Percentiles rank a stretch among this genome's conserved stretches.
Conservation (phyloP, 805 yeast species). For the Debaryomyces hansenii region DNA sequence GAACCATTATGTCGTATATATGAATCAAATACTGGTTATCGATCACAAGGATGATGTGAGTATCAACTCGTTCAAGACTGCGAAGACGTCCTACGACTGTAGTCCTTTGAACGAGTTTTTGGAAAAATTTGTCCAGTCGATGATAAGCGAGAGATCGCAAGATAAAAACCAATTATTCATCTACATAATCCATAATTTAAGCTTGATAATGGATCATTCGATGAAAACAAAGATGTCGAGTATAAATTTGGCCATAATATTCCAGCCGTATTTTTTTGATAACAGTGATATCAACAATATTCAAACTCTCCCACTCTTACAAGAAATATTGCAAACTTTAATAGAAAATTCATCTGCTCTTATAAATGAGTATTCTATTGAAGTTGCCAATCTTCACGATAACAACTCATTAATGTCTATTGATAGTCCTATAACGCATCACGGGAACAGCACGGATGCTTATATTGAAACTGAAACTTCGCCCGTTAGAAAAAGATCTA, state of each 20-base stretch:
- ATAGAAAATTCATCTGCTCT: conserved; percentile 13
- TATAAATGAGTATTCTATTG: conserved; percentile 3
- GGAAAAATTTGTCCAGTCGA: not conserved
- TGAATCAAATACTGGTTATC: conserved; percentile 1
- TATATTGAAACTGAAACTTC: conserved; percentile 10
- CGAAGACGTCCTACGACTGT: conserved; percentile 2
- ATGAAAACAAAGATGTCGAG: conserved; percentile 27
- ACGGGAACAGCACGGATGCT: conserved; percentile 5
- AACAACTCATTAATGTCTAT: conserved; percentile 5
- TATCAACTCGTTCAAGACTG: conserved; percentile 6
- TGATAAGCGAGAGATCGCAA: conserved; percentile 9
- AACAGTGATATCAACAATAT: conserved; percentile 11
- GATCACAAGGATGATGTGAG: conserved; percentile 6
- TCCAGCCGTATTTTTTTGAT: conserved; percentile 30
- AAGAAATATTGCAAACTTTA: conserved; percentile 16
- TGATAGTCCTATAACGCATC: conserved; percentile 9
- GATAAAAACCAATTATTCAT: conserved; percentile 17
- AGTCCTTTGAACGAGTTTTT: conserved; percentile 2
- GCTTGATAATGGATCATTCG: conserved; percentile 14
- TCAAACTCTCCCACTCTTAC: conserved; percentile 13
- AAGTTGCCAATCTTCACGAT: conserved; percentile 5
- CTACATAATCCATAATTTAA: conserved; percentile 15
- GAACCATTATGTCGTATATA: conserved; percentile 9
- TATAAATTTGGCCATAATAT: conserved; percentile 28
- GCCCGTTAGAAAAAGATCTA: conserved; percentile 11